Percentiles rank a stretch among this genome's conserved stretches.
phyloP scores from a whole-genome alignment of 805 yeast genomes.

The Saccharomycopsis javanensis region DNA sequence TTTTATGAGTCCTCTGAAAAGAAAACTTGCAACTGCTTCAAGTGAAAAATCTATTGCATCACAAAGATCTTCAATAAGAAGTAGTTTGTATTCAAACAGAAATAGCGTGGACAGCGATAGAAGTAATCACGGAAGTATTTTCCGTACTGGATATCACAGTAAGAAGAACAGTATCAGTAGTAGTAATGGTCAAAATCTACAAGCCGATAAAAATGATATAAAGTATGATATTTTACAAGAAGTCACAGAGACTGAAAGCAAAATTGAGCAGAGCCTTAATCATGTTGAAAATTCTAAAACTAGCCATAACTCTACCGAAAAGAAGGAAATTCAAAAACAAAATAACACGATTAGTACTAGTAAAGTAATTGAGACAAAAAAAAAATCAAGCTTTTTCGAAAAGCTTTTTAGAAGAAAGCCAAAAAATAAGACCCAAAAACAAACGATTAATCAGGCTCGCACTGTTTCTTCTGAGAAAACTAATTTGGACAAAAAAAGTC shows the following conservation, averaged over 20 bases:
- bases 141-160: not conserved
- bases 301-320: not conserved
- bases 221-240: not conserved
- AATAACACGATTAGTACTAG: not conserved
- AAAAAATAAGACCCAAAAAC: not conserved
- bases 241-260: not conserved
- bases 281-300: not conserved
- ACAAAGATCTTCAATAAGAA: not conserved
- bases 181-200: not conserved
- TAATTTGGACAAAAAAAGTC: not conserved
- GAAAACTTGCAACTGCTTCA: constrained; percentile 2
- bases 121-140: not conserved
- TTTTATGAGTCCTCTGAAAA: constrained; percentile 17
- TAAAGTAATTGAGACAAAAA: not conserved
- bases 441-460: not conserved
- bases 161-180: not conserved
- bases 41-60: constrained; percentile 2
- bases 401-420: constrained; percentile 18
- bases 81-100: not conserved
- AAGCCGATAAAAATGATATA: not conserved
- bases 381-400: constrained; percentile 16
- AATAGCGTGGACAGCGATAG: not conserved
- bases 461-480: not conserved
- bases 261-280: not conserved
- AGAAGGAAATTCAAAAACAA: not conserved